phyloP scores from a whole-genome alignment of 495 filamentous ascomycete species.

The Articulospora tetracladia region DNA sequence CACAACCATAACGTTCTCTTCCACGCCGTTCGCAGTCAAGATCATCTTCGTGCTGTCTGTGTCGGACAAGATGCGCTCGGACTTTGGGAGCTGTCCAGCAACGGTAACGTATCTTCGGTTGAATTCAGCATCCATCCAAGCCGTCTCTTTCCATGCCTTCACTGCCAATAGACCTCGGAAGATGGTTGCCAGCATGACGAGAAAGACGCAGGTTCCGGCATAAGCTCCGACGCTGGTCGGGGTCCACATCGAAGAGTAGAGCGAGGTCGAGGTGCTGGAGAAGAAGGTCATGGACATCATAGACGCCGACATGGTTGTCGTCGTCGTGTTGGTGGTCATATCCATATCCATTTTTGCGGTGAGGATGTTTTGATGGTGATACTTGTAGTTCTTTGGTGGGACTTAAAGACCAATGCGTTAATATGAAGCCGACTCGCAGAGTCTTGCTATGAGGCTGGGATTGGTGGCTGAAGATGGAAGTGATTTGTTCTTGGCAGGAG shows the following conservation, averaged over 20 bases:
- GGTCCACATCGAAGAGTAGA: conserved; percentile 73
- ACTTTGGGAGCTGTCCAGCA: conserved; percentile 55
- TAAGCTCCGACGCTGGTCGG: conserved; percentile 65
- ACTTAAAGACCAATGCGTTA: not conserved
- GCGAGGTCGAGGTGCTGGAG: conserved; percentile 60
- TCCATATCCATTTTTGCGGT: conserved; percentile 27
- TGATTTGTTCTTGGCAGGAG: conserved; percentile 3
- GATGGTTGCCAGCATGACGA: conserved; percentile 66
- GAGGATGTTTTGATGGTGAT: conserved; percentile 13
- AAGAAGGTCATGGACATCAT: conserved; percentile 56
- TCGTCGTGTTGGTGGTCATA: not conserved
- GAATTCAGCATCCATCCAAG: conserved; percentile 58
- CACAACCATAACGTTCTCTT: conserved; percentile 71
- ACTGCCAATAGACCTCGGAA: conserved; percentile 66
- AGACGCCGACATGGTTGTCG: conserved; percentile 8
- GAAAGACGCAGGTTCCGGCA: conserved; percentile 83
- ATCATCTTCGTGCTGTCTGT: conserved; percentile 55
- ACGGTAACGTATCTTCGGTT: conserved; percentile 74
- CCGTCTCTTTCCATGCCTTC: conserved; percentile 48
- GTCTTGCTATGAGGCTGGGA: not conserved
- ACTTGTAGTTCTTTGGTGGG: not conserved
- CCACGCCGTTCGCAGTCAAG: conserved; percentile 63
- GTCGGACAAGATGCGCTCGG: conserved; percentile 48
- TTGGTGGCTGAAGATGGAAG: not conserved
- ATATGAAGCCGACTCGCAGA: not conserved